Percentiles rank a stretch among this genome's conserved stretches.
Conservation (phyloP, 257 asterid species). For the Solanum arcanum region DNA sequence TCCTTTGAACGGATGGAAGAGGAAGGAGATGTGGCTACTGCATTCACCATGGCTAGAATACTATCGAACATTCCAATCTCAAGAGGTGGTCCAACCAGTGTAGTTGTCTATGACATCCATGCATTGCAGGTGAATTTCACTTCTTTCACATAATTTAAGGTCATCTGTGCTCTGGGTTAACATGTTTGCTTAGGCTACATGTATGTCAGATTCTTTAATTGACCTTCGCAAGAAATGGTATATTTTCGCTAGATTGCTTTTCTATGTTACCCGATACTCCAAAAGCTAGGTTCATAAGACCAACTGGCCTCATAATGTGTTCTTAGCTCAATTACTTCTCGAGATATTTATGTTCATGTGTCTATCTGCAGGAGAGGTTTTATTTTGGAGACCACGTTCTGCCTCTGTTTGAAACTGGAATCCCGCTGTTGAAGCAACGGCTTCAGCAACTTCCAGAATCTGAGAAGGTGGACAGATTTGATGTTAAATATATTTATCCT, state of each 20-base stretch:
- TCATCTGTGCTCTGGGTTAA: neutral
- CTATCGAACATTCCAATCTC: conserved; percentile 76
- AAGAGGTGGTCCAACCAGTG: conserved; percentile 94
- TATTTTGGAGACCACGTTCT: conserved; percentile 80
- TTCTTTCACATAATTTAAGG: neutral
- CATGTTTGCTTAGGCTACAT: neutral
- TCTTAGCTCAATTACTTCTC: neutral
- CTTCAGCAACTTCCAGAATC: conserved; percentile 65
- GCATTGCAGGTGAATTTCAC: conserved; percentile 67
- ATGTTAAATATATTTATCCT: neutral
- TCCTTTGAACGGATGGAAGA: conserved; percentile 89
- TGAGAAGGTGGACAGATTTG: conserved; percentile 38
- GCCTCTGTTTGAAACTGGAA: conserved; percentile 89
- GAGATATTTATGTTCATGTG: neutral
- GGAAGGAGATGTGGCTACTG: conserved; percentile 97
- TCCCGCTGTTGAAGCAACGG: conserved; percentile 80
- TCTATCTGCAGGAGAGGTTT: conserved; percentile 68
- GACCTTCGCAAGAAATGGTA: neutral
- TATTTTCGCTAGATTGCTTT: neutral
- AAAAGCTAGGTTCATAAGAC: neutral
- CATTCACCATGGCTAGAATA: conserved; percentile 93
- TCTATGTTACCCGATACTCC: neutral
- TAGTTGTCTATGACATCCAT: conserved; percentile 73
- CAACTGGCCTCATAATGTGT: neutral
- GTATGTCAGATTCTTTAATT: neutral